Evolutionary conservation across 257 asterid species (phyloP), one percentile per base, ranked within the genome.

Genomic region (Rubia yunnanensis): DNA sequence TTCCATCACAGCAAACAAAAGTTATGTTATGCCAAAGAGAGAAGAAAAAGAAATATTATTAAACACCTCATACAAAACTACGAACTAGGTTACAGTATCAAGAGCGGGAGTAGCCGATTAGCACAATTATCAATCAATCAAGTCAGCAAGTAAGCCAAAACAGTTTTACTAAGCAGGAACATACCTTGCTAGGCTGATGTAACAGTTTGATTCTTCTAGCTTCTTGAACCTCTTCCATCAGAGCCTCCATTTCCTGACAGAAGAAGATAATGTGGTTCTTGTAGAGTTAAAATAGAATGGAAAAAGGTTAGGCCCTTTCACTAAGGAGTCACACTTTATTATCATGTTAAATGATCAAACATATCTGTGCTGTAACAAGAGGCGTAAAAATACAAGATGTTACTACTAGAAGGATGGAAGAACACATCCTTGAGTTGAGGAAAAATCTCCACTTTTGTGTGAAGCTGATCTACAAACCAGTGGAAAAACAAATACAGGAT

Each of bases 171-270:
- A 58, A 30, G 63, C 9, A 65, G 68, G 44, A 72, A 60, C 76
- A 59, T 41, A 79, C 84, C 80, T 82, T 82, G 77, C 84, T 79
- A 22, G 86, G 86, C 74, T 79, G 96, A 79, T 88, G 96, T 89
- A 77, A 79, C 32, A 86, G 57, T 68, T 64, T 88, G 64, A 91
- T 91, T 82, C 90, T 83, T 81, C 98, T 77, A 72, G 87, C 96
- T 72, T 86, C 95, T 86, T 91, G 98, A 75, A 91, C 89, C 85
- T 88, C 98, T 79, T 88, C 96, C 74, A 88, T 68, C 73, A 91
- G 79, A 63, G 65, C 87, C 74, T 85, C 92, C 80, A 88, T 48
- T 68, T 81, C 83, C 86, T 81, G 62, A 34, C 57, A 64, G 63
- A 44, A 67, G 7, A 68, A 27, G 3, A 34, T 54, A 56, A 26